Evolutionary conservation across 202 grass and related monocot genomes (phyloP), one percentile per base, ranked within the genome.

Genomic region (Dendrocalamus latiflorus): DNA sequence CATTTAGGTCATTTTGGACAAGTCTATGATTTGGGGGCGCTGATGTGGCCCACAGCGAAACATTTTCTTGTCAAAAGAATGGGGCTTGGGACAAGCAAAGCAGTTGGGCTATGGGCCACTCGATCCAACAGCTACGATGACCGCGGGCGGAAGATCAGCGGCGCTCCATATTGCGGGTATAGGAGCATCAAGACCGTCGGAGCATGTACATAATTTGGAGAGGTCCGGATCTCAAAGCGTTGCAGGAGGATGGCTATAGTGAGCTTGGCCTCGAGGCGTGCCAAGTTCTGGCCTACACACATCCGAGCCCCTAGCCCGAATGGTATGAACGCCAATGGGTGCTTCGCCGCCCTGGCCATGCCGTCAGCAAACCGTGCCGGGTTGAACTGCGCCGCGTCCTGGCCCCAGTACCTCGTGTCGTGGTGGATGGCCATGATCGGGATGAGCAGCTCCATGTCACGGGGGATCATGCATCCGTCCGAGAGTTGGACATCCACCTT

Each of bases 381-480:
- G 57, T 97, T 91, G 91, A 97, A 97, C 9, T 79, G 86, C 0
- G 86, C 33, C 2, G 89, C 93, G 24, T 93, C 93, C 0, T 42
- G 17, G 4, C 93, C 93, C 93, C 93, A 93, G 5, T 84, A 75
- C n/a, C 83, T 14, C 0, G 77, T 10, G 69, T 97, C 93, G 20
- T 96, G 93, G 73, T 96, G 93, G 70, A 96, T 74, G 16, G 93
- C 93, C 77, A 96, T 91, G 84, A 93, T 96, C 53, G 93, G 90
- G 61, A 95, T 58, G 4, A 95, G 90, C 0, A 95, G 62, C 82
- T 95, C 93, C 57, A 79, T 96, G 65, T 87, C 93, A 11, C 78
- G 88, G 0, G 93, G 93, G 49, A 96, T 80, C 77, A 73, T 75
- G 88, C 80, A 85, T 33, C 86, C 88, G 12, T 90, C 84, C 0